A percentile compares a stretch with the other conserved stretches of the same genome.
Conservation (phyloP, 148 eudicot species). For the Chenopodium formosanum region DNA sequence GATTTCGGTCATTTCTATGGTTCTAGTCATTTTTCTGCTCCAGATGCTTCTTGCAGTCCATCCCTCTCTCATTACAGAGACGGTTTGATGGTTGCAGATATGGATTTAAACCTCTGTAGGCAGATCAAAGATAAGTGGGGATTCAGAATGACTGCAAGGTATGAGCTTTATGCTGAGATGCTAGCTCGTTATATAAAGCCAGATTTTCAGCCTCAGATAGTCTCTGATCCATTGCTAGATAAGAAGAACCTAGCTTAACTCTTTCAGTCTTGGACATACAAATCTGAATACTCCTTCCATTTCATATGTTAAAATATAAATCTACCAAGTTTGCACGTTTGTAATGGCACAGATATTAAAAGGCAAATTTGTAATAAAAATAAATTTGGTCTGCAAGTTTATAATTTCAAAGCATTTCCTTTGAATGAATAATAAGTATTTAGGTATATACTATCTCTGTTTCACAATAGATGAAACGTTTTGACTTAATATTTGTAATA, state of each 20-base stretch:
- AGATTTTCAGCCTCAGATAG: constrained; percentile 83
- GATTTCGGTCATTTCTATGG: constrained; percentile 98
- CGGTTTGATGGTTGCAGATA: constrained; percentile 77
- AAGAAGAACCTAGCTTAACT: constrained; percentile 41
- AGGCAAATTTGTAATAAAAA: too few species aligned
- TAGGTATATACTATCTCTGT: too few species aligned
- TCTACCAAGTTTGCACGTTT: too few species aligned
- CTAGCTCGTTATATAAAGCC: constrained; percentile 60
- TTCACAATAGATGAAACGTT: too few species aligned
- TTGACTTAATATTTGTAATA: too few species aligned
- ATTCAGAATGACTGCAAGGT: constrained; percentile 88
- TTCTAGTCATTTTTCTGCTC: constrained; percentile 92
- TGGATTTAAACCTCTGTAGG: constrained; percentile 95
- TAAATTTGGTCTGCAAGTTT: too few species aligned
- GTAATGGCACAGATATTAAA: too few species aligned
- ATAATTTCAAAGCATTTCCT: too few species aligned
- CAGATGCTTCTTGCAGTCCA: constrained; percentile 92
- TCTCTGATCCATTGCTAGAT: constrained; percentile 71
- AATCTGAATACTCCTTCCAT: not conserved
- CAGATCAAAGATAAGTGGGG: constrained; percentile 97
- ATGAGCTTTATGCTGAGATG: constrained; percentile 75
- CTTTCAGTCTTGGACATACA: not conserved
- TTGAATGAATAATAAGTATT: too few species aligned
- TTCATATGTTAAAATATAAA: not conserved
- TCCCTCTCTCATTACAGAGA: constrained; percentile 79